phyloP scores from a whole-genome alignment of 768 basidiomycete species.

The Boletus rex-veris region DNA sequence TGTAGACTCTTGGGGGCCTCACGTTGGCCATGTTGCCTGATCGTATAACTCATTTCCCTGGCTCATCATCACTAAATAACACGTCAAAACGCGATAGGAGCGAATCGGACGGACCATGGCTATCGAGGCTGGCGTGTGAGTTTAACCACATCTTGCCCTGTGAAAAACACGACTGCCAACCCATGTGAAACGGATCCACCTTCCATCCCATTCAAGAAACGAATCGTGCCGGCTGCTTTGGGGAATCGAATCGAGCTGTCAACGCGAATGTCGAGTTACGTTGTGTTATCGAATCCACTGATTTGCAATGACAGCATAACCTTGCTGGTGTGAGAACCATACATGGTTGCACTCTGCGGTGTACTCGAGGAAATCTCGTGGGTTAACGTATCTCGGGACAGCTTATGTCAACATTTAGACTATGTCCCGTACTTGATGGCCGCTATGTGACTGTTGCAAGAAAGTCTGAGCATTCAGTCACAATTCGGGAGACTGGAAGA shows the following conservation, averaged over 20 bases:
- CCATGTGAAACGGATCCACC: not conserved
- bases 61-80: not conserved
- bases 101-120: not conserved
- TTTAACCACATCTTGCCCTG: conserved; percentile 5
- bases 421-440: not conserved
- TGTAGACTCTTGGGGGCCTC: not conserved
- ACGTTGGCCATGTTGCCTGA: conserved; percentile 1
- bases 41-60: not conserved
- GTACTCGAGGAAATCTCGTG: not conserved
- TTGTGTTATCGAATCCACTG: not conserved
- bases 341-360: not conserved
- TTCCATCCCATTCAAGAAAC: not conserved
- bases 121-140: conserved; percentile 10
- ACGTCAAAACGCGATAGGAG: not conserved
- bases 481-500: not conserved
- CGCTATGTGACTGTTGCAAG: not conserved
- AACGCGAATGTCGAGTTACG: not conserved
- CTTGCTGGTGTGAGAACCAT: not conserved
- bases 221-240: conserved; percentile 2
- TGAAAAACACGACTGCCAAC: not conserved
- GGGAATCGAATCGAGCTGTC: conserved; percentile 1
- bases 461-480: not conserved
- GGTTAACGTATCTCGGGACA: not conserved
- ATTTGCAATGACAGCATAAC: conserved; percentile 1
- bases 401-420: not conserved